phyloP scores from a whole-genome alignment of 2,329 filamentous ascomycete genomes.

The Colletotrichum horii region DNA sequence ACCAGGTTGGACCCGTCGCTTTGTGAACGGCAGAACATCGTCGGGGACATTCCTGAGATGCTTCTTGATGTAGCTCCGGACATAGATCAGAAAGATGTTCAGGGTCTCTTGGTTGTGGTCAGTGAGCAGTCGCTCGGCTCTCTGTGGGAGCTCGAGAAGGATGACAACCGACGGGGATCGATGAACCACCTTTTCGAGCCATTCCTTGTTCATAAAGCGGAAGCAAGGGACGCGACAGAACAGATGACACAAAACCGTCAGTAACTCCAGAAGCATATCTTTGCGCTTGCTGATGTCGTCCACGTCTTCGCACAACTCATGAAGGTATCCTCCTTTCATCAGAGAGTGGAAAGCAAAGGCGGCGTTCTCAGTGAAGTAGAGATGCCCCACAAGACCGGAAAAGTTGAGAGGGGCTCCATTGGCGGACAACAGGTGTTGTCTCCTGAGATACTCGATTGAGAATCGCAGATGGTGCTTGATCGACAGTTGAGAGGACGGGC shows the following conservation, averaged over 20 bases:
- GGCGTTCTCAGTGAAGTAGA: constrained; percentile 79
- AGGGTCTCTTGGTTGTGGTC: constrained; percentile 71
- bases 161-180: constrained; percentile 59
- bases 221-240: constrained; percentile 65
- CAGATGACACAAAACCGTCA: constrained; percentile 73
- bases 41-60: constrained; percentile 60
- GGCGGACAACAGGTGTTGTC: constrained; percentile 68
- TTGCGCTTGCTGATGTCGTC: constrained; percentile 46
- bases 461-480: constrained; percentile 80
- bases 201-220: constrained; percentile 44
- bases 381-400: constrained; percentile 70
- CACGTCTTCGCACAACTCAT: constrained; percentile 63
- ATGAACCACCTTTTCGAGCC: constrained; percentile 53
- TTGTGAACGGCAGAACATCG: constrained; percentile 62
- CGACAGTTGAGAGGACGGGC: constrained; percentile 69
- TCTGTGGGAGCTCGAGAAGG: constrained; percentile 14
- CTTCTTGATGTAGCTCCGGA: constrained; percentile 71
- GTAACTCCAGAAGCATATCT: constrained; percentile 60
- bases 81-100: constrained; percentile 70
- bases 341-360: constrained; percentile 80
- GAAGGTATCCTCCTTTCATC: constrained; percentile 73
- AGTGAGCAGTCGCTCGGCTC: constrained; percentile 60
- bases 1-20: constrained; percentile 15
- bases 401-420: constrained; percentile 74
- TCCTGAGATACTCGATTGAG: constrained; percentile 78